phyloP scores from a whole-genome alignment of 148 eudicot species.

The Camellia japonica region DNA sequence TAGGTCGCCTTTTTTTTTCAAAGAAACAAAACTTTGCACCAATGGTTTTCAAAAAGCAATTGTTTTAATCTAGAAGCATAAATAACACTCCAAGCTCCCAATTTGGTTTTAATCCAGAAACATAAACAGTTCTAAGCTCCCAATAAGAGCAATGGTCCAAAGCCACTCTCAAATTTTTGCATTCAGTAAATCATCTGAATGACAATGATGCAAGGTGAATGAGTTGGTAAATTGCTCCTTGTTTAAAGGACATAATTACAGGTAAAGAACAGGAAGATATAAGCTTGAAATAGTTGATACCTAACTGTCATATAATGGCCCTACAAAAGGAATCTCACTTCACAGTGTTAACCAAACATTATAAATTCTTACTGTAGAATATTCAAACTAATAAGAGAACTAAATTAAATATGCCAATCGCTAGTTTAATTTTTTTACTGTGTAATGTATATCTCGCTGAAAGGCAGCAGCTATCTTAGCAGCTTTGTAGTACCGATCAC shows the following conservation, averaged over 20 bases:
- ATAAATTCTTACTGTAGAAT: not conserved
- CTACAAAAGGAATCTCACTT: conserved; percentile 7
- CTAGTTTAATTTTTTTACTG: conserved; percentile 44
- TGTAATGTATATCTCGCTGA: conserved; percentile 93
- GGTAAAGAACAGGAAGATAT: not conserved
- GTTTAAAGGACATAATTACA: not conserved
- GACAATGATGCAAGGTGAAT: not conserved
- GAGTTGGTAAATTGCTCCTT: conserved; percentile 11
- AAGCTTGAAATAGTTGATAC: not conserved
- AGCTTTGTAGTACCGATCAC: conserved; percentile 98
- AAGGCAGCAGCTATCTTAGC: conserved; percentile 95
- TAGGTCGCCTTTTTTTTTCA: not conserved
- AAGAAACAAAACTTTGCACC: not conserved
- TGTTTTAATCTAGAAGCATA: not conserved
- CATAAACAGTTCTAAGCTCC: not conserved
- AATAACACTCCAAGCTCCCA: not conserved
- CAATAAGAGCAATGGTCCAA: not conserved
- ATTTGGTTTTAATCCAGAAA: not conserved
- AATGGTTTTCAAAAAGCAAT: not conserved
- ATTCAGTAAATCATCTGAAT: conserved; percentile 3
- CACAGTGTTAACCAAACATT: not conserved
- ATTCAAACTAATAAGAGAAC: not conserved
- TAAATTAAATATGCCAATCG: not conserved
- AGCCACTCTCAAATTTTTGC: conserved; percentile 16
- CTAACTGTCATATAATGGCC: not conserved